Evolutionary conservation across 2,329 filamentous ascomycete species (phyloP).

Genomic region (Verticillium alfalfae): DNA sequence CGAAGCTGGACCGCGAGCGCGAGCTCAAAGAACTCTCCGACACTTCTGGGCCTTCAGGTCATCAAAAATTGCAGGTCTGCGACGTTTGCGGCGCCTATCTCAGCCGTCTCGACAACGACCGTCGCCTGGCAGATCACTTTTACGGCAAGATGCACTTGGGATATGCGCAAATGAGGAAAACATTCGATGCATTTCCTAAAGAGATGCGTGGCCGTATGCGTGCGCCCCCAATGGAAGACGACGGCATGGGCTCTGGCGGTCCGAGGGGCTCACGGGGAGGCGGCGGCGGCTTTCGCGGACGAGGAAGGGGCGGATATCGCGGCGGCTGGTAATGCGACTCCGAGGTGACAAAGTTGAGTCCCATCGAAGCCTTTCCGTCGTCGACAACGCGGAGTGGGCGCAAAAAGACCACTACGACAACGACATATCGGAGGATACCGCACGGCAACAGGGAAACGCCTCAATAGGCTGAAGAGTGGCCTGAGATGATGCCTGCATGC

Average conservation of each 20-base stretch:
- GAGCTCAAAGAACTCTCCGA: conserved; percentile 89
- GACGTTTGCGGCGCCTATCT: conserved; percentile 97
- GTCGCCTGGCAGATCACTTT: conserved; percentile 91
- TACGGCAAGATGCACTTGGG: conserved; percentile 99
- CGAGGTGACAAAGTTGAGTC: neutral
- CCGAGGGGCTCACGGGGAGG: conserved; percentile 43
- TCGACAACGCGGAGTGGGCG: too few relatives aligned
- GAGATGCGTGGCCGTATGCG: conserved; percentile 72
- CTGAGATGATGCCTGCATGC: too few relatives aligned
- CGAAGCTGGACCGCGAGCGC: conserved; percentile 77
- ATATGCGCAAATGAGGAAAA: conserved; percentile 97
- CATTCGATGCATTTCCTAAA: conserved; percentile 78
- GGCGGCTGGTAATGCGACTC: conserved; percentile 34
- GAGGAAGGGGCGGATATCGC: conserved; percentile 44
- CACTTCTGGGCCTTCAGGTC: conserved; percentile 85
- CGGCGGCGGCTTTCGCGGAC: conserved; percentile 47
- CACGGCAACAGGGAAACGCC: too few relatives aligned
- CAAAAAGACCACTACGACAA: too few relatives aligned
- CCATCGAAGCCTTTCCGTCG: too few relatives aligned
- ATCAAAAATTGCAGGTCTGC: conserved; percentile 98
- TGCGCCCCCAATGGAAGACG: conserved; percentile 47
- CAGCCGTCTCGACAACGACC: conserved; percentile 86
- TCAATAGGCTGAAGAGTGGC: too few relatives aligned
- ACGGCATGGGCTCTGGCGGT: conserved; percentile 38
- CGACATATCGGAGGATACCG: too few relatives aligned